phyloP scores from a whole-genome alignment of 495 filamentous ascomycete genomes.

The Parathielavia appendiculata region DNA sequence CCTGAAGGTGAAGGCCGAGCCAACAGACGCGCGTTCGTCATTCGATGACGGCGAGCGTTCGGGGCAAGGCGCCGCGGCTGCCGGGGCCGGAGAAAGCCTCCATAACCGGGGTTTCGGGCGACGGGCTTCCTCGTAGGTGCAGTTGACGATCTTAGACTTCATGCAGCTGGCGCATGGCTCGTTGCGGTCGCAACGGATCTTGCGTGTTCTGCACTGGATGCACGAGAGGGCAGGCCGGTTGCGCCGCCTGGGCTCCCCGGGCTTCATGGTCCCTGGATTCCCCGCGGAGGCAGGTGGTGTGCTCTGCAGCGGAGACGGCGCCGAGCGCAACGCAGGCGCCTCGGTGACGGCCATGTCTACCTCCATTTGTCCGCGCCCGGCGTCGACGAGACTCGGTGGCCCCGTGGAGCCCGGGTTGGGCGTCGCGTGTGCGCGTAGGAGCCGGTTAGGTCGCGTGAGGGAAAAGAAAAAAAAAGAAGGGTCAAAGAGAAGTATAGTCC shows the following conservation, averaged over 20 bases:
- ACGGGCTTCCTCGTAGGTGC: slow-evolving; percentile 39
- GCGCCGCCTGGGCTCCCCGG: slow-evolving; percentile 31
- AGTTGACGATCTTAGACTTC: slow-evolving; percentile 41
- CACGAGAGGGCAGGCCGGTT: slow-evolving; percentile 47
- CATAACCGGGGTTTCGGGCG: slow-evolving; percentile 32
- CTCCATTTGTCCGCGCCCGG: slow-evolving; percentile 16
- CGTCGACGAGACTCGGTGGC: background rate
- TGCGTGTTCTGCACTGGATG: slow-evolving; percentile 50
- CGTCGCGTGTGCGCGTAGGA: background rate
- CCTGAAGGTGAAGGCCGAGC: slow-evolving; percentile 12
- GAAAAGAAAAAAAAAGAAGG: background rate
- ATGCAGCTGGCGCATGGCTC: slow-evolving; percentile 50
- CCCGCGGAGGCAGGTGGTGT: slow-evolving; percentile 6
- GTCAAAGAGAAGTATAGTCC: no score
- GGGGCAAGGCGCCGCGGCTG: slow-evolving; percentile 18
- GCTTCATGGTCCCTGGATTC: slow-evolving; percentile 8
- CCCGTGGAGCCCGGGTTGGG: slow-evolving; percentile 16
- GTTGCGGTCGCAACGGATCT: slow-evolving; percentile 52
- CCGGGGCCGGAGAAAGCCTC: slow-evolving; percentile 26
- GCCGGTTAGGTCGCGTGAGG: background rate
- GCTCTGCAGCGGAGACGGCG: slow-evolving; percentile 10
- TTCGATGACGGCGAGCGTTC: slow-evolving; percentile 16
- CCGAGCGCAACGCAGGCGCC: slow-evolving; percentile 10
- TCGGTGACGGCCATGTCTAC: slow-evolving; percentile 23
- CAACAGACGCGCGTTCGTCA: slow-evolving; percentile 13